Conservation (phyloP, 140 eudicot genomes). For the Flaveria floridana region DNA sequence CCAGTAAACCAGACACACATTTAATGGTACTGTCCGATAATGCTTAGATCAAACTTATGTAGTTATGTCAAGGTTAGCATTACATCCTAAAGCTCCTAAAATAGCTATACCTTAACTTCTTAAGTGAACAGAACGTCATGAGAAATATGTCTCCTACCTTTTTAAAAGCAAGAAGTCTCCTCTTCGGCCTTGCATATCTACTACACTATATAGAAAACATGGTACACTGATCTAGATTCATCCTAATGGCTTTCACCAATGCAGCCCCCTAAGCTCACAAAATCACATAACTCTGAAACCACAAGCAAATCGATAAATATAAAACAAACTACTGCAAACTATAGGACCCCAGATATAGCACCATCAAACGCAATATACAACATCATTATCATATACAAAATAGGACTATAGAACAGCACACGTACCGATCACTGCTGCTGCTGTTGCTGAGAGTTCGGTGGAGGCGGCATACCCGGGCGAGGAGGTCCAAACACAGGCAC, state of each 20-base stretch:
- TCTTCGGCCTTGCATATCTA: neutral
- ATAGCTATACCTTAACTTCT: neutral
- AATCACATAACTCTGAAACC: neutral
- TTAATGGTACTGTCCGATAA: too few relatives aligned
- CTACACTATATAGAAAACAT: neutral
- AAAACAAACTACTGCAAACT: neutral
- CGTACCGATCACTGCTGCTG: slow-evolving; percentile 41
- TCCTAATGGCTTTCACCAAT: slow-evolving; percentile 7
- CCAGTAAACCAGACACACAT: too few relatives aligned
- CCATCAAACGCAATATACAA: neutral
- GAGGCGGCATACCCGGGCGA: slow-evolving; percentile 48
- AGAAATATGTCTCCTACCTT: neutral
- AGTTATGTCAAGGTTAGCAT: neutral
- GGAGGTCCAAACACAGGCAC: slow-evolving; percentile 41
- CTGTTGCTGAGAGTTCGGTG: slow-evolving; percentile 40
- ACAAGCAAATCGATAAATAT: neutral
- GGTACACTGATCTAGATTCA: slow-evolving; percentile 5
- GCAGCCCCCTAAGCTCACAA: neutral
- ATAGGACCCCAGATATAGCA: neutral
- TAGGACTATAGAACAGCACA: neutral
- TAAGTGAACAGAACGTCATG: neutral
- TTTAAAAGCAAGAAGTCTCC: neutral
- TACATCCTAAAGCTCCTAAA: slow-evolving; percentile 17
- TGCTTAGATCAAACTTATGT: too few relatives aligned
- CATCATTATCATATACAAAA: neutral